These are phyloP conservation scores for Bretziella fagacearum DNA, from an alignment of 2,329 filamentous ascomycete genomes.

Conservation along the genomic window DNA sequence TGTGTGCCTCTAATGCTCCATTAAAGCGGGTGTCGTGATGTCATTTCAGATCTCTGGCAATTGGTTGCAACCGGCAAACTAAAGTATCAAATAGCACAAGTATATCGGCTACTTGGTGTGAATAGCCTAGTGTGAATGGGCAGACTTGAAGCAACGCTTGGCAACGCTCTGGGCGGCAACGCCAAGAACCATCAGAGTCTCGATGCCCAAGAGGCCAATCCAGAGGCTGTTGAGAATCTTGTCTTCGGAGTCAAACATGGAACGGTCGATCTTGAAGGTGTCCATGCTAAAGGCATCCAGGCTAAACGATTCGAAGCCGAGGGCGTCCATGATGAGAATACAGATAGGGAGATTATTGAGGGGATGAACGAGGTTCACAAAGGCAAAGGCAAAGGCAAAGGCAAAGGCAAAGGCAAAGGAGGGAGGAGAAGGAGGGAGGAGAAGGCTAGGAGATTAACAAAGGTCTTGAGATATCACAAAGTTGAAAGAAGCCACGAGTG, in stretches of 20 bases:
- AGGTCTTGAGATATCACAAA: too few species aligned
- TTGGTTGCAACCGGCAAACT: background rate
- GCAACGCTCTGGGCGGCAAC: slow-evolving; percentile 22
- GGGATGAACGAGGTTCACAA: too few species aligned
- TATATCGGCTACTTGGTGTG: background rate
- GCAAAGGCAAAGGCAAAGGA: too few species aligned
- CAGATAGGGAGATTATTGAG: too few species aligned
- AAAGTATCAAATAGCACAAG: background rate
- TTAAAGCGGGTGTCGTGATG: background rate
- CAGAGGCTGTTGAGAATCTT: slow-evolving; percentile 30
- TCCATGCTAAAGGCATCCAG: slow-evolving; percentile 6
- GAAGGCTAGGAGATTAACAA: too few species aligned
- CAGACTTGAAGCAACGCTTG: slow-evolving; percentile 18
- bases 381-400: too few species aligned
- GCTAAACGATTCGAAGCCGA: background rate
- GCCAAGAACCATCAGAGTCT: slow-evolving; percentile 28
- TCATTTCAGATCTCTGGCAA: too few species aligned
- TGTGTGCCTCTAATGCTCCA: too few species aligned
- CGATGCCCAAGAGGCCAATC: slow-evolving; percentile 30
- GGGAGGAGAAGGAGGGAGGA: too few species aligned
- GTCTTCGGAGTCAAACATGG: slow-evolving; percentile 22
- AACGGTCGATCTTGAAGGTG: slow-evolving; percentile 10
- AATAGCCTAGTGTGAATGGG: slow-evolving; percentile 1
- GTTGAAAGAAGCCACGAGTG: too few species aligned
- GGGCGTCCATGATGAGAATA: slow-evolving; percentile 1